A percentile compares a stretch with the other conserved stretches of the same genome.
These are phyloP conservation scores for Candida bentonensis DNA, from an alignment of 805 yeast species.

Conservation along the genomic window DNA sequence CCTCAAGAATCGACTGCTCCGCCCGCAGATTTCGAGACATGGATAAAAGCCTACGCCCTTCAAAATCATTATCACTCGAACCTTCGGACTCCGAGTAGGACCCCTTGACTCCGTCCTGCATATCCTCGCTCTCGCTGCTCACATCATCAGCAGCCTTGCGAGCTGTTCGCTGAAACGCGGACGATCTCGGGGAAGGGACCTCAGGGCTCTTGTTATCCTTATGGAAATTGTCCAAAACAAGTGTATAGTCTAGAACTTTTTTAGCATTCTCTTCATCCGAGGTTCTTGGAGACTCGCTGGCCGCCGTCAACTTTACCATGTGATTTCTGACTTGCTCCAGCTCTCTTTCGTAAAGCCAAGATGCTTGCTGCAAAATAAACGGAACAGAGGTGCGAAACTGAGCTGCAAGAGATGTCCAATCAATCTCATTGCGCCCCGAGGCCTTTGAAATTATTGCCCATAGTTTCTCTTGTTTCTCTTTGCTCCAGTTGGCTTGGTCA, in stretches of 20 bases:
- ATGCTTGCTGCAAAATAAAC: constrained; percentile 27
- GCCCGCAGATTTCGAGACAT: neutral
- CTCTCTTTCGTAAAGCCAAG: constrained; percentile 28
- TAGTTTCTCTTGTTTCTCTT: constrained; percentile 19
- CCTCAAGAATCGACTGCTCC: neutral
- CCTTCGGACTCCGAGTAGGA: neutral
- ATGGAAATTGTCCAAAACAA: too few species aligned
- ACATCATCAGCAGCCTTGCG: too few species aligned
- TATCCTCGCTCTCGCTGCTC: too few species aligned
- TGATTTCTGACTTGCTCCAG: constrained; percentile 21
- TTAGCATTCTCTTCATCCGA: too few species aligned
- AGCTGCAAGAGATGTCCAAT: constrained; percentile 22
- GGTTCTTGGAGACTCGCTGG: too few species aligned
- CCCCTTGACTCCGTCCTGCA: neutral
- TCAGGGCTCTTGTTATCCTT: too few species aligned
- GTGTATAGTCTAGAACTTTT: too few species aligned
- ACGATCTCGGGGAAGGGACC: neutral
- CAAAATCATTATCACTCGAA: neutral
- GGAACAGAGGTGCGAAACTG: constrained; percentile 24
- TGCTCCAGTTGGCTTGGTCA: constrained; percentile 19
- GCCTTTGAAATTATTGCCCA: constrained; percentile 23
- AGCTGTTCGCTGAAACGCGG: neutral
- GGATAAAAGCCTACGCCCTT: neutral
- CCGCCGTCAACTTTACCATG: constrained; percentile 35
- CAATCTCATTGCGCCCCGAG: constrained; percentile 19